Evolutionary conservation across 441 rosid genomes (phyloP), one percentile per base, ranked within the genome.

Genomic region (Euphorbia corollata): DNA sequence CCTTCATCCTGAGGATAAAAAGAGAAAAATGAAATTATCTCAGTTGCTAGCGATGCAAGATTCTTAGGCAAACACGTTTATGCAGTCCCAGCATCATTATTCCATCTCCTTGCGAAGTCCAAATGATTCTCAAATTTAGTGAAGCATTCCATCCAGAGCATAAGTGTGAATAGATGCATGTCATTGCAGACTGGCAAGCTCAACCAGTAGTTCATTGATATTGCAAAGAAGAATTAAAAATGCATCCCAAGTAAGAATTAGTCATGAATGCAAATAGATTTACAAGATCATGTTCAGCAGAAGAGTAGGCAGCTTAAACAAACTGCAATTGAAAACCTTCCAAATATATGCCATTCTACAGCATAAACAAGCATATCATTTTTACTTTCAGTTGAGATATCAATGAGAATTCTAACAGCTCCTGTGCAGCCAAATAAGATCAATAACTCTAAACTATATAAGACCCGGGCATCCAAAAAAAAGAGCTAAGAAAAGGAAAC

Each of bases 1-100:
- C 91, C 98, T 70, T 96, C 99, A 82, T 96, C 98, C 99, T 96
- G 73, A 54, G 77, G 65, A 48, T 64, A 12, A 32, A 50, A 23
- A 47, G 32, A n/a, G 19, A 47, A 13, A 30, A 64, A 64, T n/a
- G 4, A 51, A 30, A 0, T 18, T 11, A 64, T 5, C 22, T 13
- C 8, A 48, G 22, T 23, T 15, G 18, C 16, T n/a, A 64, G 22
- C 13, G 30, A 27, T 55, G 24, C 11, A 48, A 16, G 12, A 27
- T n/a, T 6, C 20, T 47, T 4, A 0, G 0, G 13, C 27, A 27
- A 39, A 53, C 7, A 9, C 22, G 50, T 12, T 27, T 20, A 5
- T 9, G 10, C n/a, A 22, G 16, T 19, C 18, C 13, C 39, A 23
- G 22, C 61, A 16, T 39, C 62, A 70, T 62, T 32, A 9, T 41